phyloP scores from a whole-genome alignment of 1,284 basidiomycete genomes.

The Heterobasidion parviporum region DNA sequence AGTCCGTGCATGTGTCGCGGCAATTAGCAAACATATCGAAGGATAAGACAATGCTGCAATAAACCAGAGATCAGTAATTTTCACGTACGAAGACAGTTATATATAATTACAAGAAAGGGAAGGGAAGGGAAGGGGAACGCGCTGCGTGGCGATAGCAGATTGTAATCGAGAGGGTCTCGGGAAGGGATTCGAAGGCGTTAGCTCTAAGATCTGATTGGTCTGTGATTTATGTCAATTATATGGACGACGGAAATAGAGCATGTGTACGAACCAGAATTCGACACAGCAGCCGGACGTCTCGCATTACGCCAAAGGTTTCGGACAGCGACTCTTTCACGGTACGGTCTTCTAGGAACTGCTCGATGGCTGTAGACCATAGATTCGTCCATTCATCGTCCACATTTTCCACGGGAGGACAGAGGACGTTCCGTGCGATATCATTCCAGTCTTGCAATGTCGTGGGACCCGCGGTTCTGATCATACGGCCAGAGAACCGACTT shows the following conservation, averaged over 20 bases:
- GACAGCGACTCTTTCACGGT: slow-evolving; percentile 34
- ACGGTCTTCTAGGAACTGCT: slow-evolving; percentile 44
- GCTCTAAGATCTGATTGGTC: slow-evolving; percentile 39
- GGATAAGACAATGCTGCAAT: slow-evolving; percentile 61
- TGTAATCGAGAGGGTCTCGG: slow-evolving; percentile 34
- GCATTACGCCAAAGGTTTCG: slow-evolving; percentile 59
- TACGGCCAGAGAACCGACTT: slow-evolving; percentile 88
- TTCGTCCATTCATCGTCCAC: slow-evolving; percentile 36
- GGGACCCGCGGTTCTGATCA: slow-evolving; percentile 68
- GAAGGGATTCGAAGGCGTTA: slow-evolving; percentile 45
- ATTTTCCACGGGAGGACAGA: slow-evolving; percentile 26
- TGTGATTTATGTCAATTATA: slow-evolving; percentile 18
- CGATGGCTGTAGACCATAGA: slow-evolving; percentile 54
- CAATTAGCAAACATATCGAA: slow-evolving; percentile 65
- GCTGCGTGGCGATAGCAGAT: slow-evolving; percentile 39
- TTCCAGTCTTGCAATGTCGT: slow-evolving; percentile 45
- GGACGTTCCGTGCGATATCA: slow-evolving; percentile 30
- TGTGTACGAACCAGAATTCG: slow-evolving; percentile 54
- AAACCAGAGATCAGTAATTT: neutral
- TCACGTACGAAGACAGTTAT: neutral
- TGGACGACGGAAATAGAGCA: slow-evolving; percentile 2
- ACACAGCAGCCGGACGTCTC: slow-evolving; percentile 58
- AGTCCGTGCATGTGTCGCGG: slow-evolving; percentile 53
- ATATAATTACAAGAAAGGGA: slow-evolving; percentile 41
- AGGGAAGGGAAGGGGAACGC: slow-evolving; percentile 39